phyloP scores from a whole-genome alignment of 2,329 filamentous ascomycete genomes.

The Phialophora tarda region DNA sequence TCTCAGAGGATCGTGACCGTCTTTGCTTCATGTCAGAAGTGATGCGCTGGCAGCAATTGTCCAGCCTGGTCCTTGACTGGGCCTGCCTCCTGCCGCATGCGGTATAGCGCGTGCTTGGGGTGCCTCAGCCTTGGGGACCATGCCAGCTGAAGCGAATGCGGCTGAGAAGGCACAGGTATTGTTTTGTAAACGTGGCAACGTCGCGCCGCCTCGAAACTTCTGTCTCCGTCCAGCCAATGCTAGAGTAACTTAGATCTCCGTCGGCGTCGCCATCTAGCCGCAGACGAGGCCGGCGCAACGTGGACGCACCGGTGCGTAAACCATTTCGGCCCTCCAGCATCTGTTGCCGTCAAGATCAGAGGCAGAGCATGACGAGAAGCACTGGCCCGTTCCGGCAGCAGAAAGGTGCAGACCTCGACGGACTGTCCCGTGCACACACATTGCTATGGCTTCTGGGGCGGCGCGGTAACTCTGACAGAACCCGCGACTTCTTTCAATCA shows the following conservation, averaged over 20 bases:
- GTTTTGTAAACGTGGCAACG: not conserved
- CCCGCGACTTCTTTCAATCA: too few relatives aligned
- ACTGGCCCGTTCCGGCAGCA: not conserved
- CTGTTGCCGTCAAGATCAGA: not conserved
- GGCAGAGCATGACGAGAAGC: not conserved
- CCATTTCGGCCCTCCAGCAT: not conserved
- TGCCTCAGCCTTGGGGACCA: constrained; percentile 2
- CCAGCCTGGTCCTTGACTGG: not conserved
- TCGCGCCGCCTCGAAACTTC: not conserved
- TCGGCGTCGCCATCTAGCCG: not conserved
- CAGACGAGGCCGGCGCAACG: not conserved
- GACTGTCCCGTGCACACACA: not conserved
- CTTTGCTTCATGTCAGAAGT: not conserved
- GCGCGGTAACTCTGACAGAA: too few relatives aligned
- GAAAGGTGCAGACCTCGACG: not conserved
- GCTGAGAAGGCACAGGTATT: not conserved
- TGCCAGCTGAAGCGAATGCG: constrained; percentile 1
- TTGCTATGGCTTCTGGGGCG: too few relatives aligned
- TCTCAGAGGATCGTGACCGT: not conserved
- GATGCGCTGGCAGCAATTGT: not conserved
- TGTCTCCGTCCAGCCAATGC: not conserved
- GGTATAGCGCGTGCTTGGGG: not conserved
- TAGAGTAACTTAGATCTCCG: not conserved
- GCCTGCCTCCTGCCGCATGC: not conserved
- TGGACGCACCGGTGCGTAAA: not conserved